These are phyloP conservation scores for Phaeosphaeriaceae sp. DNA, from an alignment of 2,329 filamentous ascomycete genomes.

Conservation along the genomic window DNA sequence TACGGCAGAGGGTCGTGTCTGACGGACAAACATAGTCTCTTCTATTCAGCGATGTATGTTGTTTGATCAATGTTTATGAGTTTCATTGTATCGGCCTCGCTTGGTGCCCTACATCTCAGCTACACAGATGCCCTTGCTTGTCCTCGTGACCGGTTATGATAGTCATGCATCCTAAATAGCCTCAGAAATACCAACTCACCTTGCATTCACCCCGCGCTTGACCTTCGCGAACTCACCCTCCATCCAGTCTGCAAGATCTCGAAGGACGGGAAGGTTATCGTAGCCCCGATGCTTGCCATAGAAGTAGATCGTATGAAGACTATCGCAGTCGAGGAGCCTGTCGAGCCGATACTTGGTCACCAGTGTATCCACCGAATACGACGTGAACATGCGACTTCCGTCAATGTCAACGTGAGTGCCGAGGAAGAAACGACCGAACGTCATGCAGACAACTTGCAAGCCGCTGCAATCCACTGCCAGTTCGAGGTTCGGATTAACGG, in stretches of 20 bases:
- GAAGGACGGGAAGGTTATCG: neutral
- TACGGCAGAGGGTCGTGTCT: neutral
- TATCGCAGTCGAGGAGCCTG: neutral
- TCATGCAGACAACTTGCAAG: neutral
- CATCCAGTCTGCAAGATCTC: neutral
- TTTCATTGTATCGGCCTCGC: too few species aligned
- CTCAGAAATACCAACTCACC: neutral
- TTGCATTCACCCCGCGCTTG: neutral
- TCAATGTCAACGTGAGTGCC: neutral
- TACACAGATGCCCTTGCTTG: too few species aligned
- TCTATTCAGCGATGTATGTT: too few species aligned
- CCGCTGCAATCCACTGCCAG: conserved; percentile 3
- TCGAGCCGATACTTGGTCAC: neutral
- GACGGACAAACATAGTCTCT: neutral
- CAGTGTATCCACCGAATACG: neutral
- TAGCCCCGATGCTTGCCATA: neutral
- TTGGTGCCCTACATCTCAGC: too few species aligned
- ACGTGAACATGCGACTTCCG: neutral
- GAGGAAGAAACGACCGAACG: neutral
- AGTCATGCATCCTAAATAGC: too few species aligned
- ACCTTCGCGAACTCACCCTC: neutral
- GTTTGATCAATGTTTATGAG: too few species aligned
- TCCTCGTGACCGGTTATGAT: too few species aligned
- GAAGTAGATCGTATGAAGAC: neutral
- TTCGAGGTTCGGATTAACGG: conserved; percentile 1